Conservation (phyloP, 2,329 filamentous ascomycete species). For the Hansfordia pulvinata region DNA sequence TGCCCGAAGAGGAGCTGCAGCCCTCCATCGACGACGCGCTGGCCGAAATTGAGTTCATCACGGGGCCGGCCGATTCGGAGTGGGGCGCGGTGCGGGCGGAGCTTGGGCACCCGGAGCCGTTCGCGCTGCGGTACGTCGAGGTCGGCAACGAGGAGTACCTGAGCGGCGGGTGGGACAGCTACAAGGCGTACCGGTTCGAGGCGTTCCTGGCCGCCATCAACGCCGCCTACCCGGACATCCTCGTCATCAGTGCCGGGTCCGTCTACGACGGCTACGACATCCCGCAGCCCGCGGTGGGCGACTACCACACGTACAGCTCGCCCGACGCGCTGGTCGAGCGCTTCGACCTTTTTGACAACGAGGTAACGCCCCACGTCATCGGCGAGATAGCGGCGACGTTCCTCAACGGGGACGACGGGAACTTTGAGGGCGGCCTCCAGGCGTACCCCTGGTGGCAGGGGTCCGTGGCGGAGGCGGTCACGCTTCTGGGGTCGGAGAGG, state of each 20-base stretch:
- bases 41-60: constrained; percentile 50
- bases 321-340: constrained; percentile 33
- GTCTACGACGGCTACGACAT: constrained; percentile 27
- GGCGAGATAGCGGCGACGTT: constrained; percentile 39
- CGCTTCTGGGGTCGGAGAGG: constrained; percentile 49
- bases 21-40: constrained; percentile 45
- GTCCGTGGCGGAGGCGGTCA: constrained; percentile 50
- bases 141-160: constrained; percentile 58
- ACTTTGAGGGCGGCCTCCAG: constrained; percentile 29
- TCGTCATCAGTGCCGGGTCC: constrained; percentile 35
- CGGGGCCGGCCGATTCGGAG: constrained; percentile 34
- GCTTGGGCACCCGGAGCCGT: constrained; percentile 48
- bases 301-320: constrained; percentile 37
- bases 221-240: constrained; percentile 40
- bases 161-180: constrained; percentile 32
- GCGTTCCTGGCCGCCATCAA: constrained; percentile 46
- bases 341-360: constrained; percentile 40
- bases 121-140: constrained; percentile 46
- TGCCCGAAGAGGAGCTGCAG: constrained; percentile 35
- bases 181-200: constrained; percentile 41
- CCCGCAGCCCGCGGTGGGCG: constrained; percentile 26
- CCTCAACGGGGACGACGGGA: constrained; percentile 35
- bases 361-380: constrained; percentile 6
- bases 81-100: constrained; percentile 44
- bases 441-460: constrained; percentile 44